Evolutionary conservation across 768 basidiomycete species (phyloP).

Genomic region (Mycena venus): DNA sequence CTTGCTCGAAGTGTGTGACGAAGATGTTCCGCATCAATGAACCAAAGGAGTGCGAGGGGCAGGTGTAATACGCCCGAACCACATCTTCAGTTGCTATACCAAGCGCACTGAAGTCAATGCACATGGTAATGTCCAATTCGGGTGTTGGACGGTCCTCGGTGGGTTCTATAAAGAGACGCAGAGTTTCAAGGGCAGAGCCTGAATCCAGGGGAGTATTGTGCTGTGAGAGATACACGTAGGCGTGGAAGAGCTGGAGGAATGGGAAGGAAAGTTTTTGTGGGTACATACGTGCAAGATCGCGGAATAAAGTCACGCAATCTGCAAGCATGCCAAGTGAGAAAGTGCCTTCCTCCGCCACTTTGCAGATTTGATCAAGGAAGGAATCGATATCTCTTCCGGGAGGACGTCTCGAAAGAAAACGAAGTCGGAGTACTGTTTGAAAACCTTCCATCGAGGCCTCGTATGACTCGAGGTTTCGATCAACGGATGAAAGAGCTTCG

Average conservation of each 20-base stretch:
- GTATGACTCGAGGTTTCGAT: background rate
- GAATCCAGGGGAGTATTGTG: background rate
- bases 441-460: background rate
- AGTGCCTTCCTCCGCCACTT: background rate
- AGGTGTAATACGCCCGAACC: background rate
- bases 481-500: background rate
- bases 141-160: background rate
- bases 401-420: background rate
- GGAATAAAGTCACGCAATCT: background rate
- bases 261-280: background rate
- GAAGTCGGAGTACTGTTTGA: background rate
- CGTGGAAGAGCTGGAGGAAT: constrained; percentile 18
- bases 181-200: background rate
- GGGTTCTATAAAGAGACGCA: constrained; percentile 8
- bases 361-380: constrained; percentile 13
- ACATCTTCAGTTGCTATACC: background rate
- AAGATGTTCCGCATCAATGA: background rate
- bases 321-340: background rate
- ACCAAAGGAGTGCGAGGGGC: background rate
- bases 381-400: background rate
- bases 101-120: background rate
- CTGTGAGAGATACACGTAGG: background rate
- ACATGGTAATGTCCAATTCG: background rate
- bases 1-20: background rate
- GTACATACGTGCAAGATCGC: background rate